Evolutionary conservation across 1,284 basidiomycete genomes (phyloP), one percentile per base, ranked within the genome.

Genomic region (Ustilago trichophora): DNA sequence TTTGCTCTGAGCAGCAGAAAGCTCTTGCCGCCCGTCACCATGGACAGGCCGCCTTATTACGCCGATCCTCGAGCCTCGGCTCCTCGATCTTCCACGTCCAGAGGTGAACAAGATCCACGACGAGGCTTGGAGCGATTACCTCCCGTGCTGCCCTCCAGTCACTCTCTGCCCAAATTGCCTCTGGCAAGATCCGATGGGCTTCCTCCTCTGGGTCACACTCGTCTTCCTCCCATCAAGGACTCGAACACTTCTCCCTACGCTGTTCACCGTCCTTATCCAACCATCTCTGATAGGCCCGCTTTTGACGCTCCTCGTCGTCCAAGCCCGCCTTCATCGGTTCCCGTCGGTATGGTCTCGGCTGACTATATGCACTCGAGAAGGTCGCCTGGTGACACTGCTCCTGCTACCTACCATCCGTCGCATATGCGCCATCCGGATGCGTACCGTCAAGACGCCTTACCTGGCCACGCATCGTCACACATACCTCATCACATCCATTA

Each of bases 1-100:
- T 22, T 49, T 46, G 64, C 64, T 60, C 43, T 31, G 48, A 62
- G 64, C 64, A 62, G 64, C 64, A 60, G 37, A 37, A 51, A 56
- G 51, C 63, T 59, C 40, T 25, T 62, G 26, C 46, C 48, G 36
- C 43, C 55, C 41, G 26, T 32, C 40, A 35, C 33, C 32, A 68
- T 68, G 65, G 65, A 68, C 41, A 53, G 65, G 44, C 32, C 42
- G 32, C 58, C 65, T 21, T 63, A 53, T 45, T 52, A 52, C 13
- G 25, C 52, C 29, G 48, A 60, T 43, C 36, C 48, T 15, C 45
- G 56, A 33, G 44, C 32, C 24, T 51, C 56, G 19, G 40, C 53
- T 15, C 21, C 49, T 22, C 49, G 51, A 3, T 9, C 51, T 12
- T 49, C 46, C 7, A 29, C 41, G 4, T 18, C 42, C 4, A 49